Conservation (phyloP, 2,329 filamentous ascomycete genomes). For the Fusarium haematococcum region DNA sequence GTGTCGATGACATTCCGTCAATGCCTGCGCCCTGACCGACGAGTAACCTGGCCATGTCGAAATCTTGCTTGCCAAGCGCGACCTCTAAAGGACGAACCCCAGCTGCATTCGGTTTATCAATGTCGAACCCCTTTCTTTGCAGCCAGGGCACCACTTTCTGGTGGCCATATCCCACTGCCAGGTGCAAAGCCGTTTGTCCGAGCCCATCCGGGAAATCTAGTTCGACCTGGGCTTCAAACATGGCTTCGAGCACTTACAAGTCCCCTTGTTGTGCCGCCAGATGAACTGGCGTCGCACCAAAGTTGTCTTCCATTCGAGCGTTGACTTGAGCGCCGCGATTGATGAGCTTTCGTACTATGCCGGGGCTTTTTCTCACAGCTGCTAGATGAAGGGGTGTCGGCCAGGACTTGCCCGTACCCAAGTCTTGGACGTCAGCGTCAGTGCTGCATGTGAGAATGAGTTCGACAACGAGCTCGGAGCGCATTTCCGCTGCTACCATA, state of each 20-base stretch:
- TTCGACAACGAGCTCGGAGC: neutral
- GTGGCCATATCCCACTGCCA: neutral
- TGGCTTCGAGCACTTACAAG: neutral
- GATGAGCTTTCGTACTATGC: neutral
- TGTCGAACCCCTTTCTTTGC: neutral
- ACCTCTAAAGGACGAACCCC: neutral
- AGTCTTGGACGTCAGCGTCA: neutral
- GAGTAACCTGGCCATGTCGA: neutral
- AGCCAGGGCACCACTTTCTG: neutral
- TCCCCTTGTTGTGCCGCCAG: neutral
- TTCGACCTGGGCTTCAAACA: neutral
- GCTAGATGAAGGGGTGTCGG: neutral
- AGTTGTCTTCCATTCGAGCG: neutral
- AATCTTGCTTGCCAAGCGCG: neutral
- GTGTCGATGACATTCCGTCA: neutral
- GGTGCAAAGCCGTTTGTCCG: neutral
- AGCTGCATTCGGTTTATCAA: neutral
- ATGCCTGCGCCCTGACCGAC: neutral
- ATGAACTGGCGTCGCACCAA: neutral
- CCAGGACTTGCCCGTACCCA: neutral
- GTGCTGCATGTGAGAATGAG: neutral
- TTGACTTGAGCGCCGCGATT: neutral
- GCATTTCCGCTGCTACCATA: neutral
- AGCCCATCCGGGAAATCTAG: neutral
- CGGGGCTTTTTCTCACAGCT: neutral